These are phyloP conservation scores for Ceriops tagal DNA, from an alignment of 345 rosid genomes.

Conservation along the genomic window DNA sequence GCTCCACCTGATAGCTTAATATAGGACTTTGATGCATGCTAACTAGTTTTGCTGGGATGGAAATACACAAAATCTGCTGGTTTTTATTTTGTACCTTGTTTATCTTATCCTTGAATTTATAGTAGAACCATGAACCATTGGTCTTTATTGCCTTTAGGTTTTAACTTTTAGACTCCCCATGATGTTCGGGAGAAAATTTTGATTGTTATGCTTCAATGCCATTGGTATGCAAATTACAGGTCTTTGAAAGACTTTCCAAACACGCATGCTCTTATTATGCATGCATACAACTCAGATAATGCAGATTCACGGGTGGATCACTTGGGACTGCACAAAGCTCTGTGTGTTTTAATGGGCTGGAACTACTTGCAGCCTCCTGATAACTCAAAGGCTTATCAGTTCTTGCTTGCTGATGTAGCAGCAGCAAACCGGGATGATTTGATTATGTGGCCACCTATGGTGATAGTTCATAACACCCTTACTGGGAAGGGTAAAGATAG, in stretches of 20 bases:
- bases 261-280: constrained; percentile 90
- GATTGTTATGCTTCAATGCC: constrained; percentile 53
- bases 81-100: constrained; percentile 1
- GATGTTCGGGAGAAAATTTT: constrained; percentile 39
- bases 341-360: constrained; percentile 97
- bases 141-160: constrained; percentile 20
- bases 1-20: not conserved
- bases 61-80: not conserved
- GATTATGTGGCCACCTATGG: constrained; percentile 94
- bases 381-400: constrained; percentile 74
- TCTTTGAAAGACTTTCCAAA: constrained; percentile 78
- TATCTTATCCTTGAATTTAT: constrained; percentile 5
- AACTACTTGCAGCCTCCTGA: constrained; percentile 78
- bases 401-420: constrained; percentile 72
- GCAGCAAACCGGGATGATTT: constrained; percentile 78
- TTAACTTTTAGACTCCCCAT: constrained; percentile 28
- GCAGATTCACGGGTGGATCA: constrained; percentile 76
- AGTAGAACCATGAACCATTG: constrained; percentile 1
- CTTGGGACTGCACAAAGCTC: constrained; percentile 94
- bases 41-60: not conserved
- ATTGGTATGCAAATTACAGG: constrained; percentile 79
- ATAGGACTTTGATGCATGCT: not conserved
- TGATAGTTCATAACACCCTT: constrained; percentile 85
- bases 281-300: constrained; percentile 79
- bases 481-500: constrained; percentile 96